Evolutionary conservation across 2,329 filamentous ascomycete species (phyloP).

Genomic region (Neonectria faginata): DNA sequence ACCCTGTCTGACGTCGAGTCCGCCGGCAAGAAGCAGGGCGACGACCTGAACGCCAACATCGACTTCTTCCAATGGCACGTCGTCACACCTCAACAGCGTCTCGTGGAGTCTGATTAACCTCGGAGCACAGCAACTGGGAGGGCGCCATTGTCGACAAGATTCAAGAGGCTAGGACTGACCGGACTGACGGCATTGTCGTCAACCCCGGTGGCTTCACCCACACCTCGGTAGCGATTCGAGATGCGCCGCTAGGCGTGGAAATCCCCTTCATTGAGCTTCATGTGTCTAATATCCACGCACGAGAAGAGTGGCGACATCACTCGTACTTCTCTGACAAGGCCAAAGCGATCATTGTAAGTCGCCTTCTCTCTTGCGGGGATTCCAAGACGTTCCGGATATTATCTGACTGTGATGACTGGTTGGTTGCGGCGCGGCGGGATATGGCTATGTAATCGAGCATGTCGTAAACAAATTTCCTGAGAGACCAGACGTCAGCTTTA

Average conservation of each 20-base stretch:
- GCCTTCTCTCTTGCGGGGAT: too few species aligned
- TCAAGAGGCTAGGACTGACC: slow-evolving; percentile 25
- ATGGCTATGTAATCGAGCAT: slow-evolving; percentile 7
- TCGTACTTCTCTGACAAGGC: slow-evolving; percentile 33
- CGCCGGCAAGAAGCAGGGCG: background rate
- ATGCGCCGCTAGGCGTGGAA: slow-evolving; percentile 24
- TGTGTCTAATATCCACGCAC: slow-evolving; percentile 26
- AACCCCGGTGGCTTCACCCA: slow-evolving; percentile 31
- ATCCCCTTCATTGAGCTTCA: slow-evolving; percentile 33
- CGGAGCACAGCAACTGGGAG: slow-evolving; percentile 10
- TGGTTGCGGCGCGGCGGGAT: slow-evolving; percentile 7
- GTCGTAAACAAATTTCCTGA: slow-evolving; percentile 3
- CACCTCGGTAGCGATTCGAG: slow-evolving; percentile 28
- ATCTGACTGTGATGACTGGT: background rate
- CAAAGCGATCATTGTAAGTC: slow-evolving; percentile 11
- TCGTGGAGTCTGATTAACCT: background rate
- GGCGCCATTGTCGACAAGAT: slow-evolving; percentile 27
- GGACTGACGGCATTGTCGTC: slow-evolving; percentile 25
- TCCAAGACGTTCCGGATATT: background rate
- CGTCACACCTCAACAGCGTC: background rate
- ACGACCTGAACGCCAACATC: background rate
- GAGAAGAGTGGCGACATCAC: slow-evolving; percentile 28
- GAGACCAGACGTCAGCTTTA: slow-evolving; percentile 4
- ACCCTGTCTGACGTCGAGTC: slow-evolving; percentile 5
- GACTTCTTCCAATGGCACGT: slow-evolving; percentile 1